A percentile compares a stretch with the other conserved stretches of the same genome.
Conservation (phyloP, 805 yeast species). For the Danielia oregonensis region DNA sequence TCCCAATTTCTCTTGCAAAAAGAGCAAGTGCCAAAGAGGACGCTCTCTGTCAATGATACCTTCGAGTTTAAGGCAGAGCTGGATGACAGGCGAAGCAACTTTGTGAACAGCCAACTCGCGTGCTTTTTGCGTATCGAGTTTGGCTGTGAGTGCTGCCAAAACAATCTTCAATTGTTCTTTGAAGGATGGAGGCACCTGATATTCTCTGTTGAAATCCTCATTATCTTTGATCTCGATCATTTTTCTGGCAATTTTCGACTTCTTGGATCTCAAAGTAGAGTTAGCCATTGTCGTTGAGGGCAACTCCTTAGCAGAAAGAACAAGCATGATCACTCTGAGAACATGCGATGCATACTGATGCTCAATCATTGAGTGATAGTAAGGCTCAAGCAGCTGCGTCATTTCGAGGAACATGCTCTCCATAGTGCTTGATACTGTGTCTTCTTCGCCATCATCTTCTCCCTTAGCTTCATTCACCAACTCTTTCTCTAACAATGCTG, state of each 20-base stretch:
- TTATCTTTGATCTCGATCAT: constrained; percentile 85
- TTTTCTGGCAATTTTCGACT: constrained; percentile 83
- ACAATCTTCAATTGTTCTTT: constrained; percentile 55
- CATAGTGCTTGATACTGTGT: constrained; percentile 46
- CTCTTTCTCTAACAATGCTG: constrained; percentile 74
- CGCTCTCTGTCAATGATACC: constrained; percentile 76
- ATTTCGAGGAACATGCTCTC: constrained; percentile 63
- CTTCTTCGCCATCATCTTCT: constrained; percentile 33
- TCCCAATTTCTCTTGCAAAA: constrained; percentile 47
- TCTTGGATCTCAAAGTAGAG: constrained; percentile 76
- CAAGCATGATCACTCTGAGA: constrained; percentile 64
- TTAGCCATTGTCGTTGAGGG: constrained; percentile 69
- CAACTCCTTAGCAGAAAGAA: constrained; percentile 72
- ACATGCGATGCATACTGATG: constrained; percentile 91
- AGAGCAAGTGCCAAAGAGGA: constrained; percentile 62
- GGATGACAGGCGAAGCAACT: constrained; percentile 84
- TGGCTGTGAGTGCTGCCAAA: constrained; percentile 36
- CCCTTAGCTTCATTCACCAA: constrained; percentile 32
- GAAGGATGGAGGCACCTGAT: constrained; percentile 68
- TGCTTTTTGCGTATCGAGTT: constrained; percentile 37
- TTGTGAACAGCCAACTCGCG: constrained; percentile 77
- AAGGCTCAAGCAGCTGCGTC: constrained; percentile 63
- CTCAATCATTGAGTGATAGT: constrained; percentile 52
- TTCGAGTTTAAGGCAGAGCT: constrained; percentile 72
- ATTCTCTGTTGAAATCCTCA: constrained; percentile 62